Base-by-base conservation (phyloP, 2,329 filamentous ascomycete genomes). In the Ceratocystis albifundus region DNA sequence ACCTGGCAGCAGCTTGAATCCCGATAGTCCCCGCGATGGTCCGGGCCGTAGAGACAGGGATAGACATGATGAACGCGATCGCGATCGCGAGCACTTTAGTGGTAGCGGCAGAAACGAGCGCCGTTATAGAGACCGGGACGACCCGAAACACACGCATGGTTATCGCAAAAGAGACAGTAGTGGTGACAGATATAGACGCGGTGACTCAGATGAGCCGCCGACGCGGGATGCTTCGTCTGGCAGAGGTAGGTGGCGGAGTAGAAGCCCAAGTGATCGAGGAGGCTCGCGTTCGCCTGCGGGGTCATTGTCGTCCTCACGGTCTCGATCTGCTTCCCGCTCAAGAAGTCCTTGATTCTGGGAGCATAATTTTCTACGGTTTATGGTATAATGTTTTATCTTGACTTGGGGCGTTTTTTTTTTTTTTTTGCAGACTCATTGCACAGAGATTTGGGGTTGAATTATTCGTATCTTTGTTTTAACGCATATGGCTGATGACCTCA, bases 51-150 rank as follows among this genome's bases (percentile, higher is more conserved):
- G 44, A 36, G 62, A 50, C n/a, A 62, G 36, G n/a, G 64, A 48
- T 44, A 41, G 36, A 6, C 20, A 48, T 28, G 48, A 53, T 25
- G 20, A 28, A 4, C 48, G 22, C 48, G 36, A 41, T 41, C 36
- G 36, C 8, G 36, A 41, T 41, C 36, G 36, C 8, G 36, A 41
- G 10, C 36, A 41, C 36, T 41, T 12, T 10, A 41, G 36, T 41
- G 57, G 28, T 12, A 41, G 57, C 41, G 32, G 59, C n/a, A 44
- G 46, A 36, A 61, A 61, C 28, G 66, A 55, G 6, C 53, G 66
- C 41, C 48, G 67, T 8, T 66, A 68, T 41, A 53, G 64, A 46
- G 67, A 68, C 63, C 61, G 64, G 30, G 66, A 67, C 50, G 62
- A 64, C 28, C 65, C 61, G 61, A 63, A 36, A n/a, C 59, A 64